Conservation (phyloP, 108 stramenopile genomes). For the Pseudonitzschia delicatissima region DNA sequence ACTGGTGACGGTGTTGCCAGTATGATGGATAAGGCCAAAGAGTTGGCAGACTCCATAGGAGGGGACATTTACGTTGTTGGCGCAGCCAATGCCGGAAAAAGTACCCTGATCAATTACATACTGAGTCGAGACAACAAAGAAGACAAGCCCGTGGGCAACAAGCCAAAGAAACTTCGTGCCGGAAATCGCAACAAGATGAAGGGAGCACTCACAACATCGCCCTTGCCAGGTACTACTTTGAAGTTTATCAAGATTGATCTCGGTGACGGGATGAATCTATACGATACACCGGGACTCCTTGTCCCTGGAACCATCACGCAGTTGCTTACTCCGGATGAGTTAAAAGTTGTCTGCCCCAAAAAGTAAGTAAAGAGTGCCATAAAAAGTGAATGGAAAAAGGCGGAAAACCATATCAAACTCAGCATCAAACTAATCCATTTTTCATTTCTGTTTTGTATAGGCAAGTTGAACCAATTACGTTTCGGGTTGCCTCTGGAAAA, state of each 20-base stretch:
- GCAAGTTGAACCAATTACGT: constrained; percentile 84
- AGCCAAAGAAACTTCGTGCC: constrained; percentile 41
- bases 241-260: constrained; percentile 87
- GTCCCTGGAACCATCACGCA: constrained; percentile 83
- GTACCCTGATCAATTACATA: constrained; percentile 79
- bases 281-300: constrained; percentile 88
- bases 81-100: constrained; percentile 89
- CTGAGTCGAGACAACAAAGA: constrained; percentile 46
- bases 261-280: constrained; percentile 61
- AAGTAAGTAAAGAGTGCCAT: constrained; percentile 55
- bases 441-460: constrained; percentile 21
- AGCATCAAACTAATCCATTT: background rate
- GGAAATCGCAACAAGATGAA: constrained; percentile 75
- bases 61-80: constrained; percentile 89
- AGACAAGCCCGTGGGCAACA: constrained; percentile 19
- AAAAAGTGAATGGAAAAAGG: background rate
- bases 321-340: constrained; percentile 80
- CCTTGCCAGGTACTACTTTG: constrained; percentile 87
- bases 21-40: constrained; percentile 77
- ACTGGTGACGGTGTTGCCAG: constrained; percentile 72
- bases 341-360: constrained; percentile 86
- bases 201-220: constrained; percentile 78
- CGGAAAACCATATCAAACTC: background rate
- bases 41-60: constrained; percentile 70
- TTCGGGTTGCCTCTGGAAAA: constrained; percentile 76